These are phyloP conservation scores for Trichoderma polysporum DNA, from an alignment of 2,329 filamentous ascomycete species.

Conservation along the genomic window DNA sequence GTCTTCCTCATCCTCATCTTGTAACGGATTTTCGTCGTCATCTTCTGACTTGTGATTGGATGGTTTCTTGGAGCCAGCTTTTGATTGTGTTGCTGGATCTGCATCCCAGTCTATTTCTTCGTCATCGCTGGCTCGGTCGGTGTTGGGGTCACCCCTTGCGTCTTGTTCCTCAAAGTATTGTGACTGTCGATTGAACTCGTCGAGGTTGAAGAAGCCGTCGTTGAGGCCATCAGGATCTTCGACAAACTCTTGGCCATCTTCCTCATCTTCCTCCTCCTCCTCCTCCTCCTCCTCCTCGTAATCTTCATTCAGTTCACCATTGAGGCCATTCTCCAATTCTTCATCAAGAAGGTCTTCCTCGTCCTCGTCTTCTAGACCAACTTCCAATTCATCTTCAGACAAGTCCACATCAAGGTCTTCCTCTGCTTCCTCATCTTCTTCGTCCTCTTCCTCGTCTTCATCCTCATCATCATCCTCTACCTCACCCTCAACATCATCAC, in stretches of 20 bases:
- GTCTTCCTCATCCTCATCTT: conserved; percentile 46
- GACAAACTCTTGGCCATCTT: conserved; percentile 47
- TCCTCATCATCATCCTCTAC: conserved; percentile 38
- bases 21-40: conserved; percentile 60
- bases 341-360: conserved; percentile 24
- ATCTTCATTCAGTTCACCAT: conserved; percentile 29
- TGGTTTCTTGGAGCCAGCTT: conserved; percentile 26
- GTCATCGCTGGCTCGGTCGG: conserved; percentile 74
- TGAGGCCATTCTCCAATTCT: conserved; percentile 23
- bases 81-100: conserved; percentile 61
- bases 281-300: conserved; percentile 38
- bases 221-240: conserved; percentile 80
- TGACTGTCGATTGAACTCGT: conserved; percentile 93
- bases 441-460: conserved; percentile 39
- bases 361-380: conserved; percentile 35
- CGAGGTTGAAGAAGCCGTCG: conserved; percentile 96
- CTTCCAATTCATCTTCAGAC: conserved; percentile 34
- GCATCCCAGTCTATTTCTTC: conserved; percentile 86
- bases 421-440: conserved; percentile 31
- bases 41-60: conserved; percentile 38
- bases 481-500: conserved; percentile 34
- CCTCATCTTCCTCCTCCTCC: conserved; percentile 40
- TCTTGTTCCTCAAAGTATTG: conserved; percentile 89
- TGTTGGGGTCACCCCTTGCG: conserved; percentile 70
- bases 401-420: conserved; percentile 37